phyloP scores from a whole-genome alignment of 495 filamentous ascomycete species.

The Articulospora tetracladia region DNA sequence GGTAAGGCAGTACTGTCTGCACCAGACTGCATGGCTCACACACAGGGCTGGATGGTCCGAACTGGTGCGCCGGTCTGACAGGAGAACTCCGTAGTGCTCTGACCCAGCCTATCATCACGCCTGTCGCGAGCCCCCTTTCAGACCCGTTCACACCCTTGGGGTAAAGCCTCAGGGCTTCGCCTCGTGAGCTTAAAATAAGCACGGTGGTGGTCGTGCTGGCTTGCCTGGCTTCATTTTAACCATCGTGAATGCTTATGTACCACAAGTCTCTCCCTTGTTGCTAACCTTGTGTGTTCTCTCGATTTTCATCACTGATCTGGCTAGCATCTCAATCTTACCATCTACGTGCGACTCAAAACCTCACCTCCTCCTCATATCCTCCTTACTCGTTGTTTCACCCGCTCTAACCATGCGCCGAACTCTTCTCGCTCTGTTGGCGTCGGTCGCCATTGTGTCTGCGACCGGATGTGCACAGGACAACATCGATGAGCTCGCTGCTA shows the following conservation, averaged over 20 bases:
- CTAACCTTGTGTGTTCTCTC: neutral
- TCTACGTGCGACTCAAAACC: neutral
- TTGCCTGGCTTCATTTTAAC: neutral
- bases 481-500: slow-evolving; percentile 7
- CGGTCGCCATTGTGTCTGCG: slow-evolving; percentile 12
- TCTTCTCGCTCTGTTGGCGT: slow-evolving; percentile 13
- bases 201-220: neutral
- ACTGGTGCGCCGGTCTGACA: neutral
- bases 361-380: neutral
- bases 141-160: neutral
- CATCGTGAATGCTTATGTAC: neutral
- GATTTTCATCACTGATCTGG: neutral
- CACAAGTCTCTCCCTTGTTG: neutral
- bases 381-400: slow-evolving; percentile 2
- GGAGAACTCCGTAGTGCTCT: neutral
- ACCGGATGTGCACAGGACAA: slow-evolving; percentile 7
- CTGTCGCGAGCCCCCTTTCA: slow-evolving; percentile 2
- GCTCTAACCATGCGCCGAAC: slow-evolving; percentile 13
- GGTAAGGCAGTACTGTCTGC: too few species aligned
- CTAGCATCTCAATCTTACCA: neutral
- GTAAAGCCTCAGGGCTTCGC: slow-evolving; percentile 13
- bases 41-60: neutral
- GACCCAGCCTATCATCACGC: neutral
- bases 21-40: too few species aligned
- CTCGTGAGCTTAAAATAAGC: slow-evolving; percentile 17